A percentile compares a stretch with the other conserved stretches of the same genome.
These are phyloP conservation scores for Salicornia ramosissima DNA, from an alignment of 148 eudicot species.

Conservation along the genomic window DNA sequence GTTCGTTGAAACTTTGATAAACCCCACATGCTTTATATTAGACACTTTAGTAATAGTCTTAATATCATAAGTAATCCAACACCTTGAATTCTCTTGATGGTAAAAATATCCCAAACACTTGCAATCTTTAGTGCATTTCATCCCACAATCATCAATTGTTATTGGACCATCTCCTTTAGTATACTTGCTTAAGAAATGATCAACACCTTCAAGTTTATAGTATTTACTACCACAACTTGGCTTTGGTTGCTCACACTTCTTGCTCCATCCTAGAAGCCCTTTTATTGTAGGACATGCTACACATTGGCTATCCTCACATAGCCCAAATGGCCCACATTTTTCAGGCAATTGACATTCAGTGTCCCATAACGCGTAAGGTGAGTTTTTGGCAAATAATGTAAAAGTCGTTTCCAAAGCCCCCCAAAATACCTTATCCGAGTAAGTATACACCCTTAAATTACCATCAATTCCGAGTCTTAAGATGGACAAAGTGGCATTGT, in stretches of 20 bases:
- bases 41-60: conserved; percentile 40
- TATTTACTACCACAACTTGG: conserved; percentile 29
- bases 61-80: conserved; percentile 61
- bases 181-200: conserved; percentile 44
- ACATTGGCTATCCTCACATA: conserved; percentile 56
- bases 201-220: conserved; percentile 51
- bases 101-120: conserved; percentile 64
- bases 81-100: conserved; percentile 43
- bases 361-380: conserved; percentile 21
- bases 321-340: conserved; percentile 46
- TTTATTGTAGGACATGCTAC: conserved; percentile 55
- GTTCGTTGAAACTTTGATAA: conserved; percentile 17
- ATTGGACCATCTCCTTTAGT: conserved; percentile 45
- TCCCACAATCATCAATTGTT: conserved; percentile 30
- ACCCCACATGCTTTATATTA: conserved; percentile 18
- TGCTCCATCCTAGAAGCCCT: conserved; percentile 56
- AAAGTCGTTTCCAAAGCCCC: conserved; percentile 48
- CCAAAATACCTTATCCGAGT: conserved; percentile 26
- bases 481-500: conserved; percentile 43
- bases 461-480: conserved; percentile 50
- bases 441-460: conserved; percentile 37
- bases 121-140: conserved; percentile 53
- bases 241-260: conserved; percentile 36
- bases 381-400: conserved; percentile 30
- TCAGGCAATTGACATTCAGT: conserved; percentile 48